These are phyloP conservation scores for Hortaea werneckii DNA, from an alignment of 2,329 filamentous ascomycete species.

Conservation along the genomic window DNA sequence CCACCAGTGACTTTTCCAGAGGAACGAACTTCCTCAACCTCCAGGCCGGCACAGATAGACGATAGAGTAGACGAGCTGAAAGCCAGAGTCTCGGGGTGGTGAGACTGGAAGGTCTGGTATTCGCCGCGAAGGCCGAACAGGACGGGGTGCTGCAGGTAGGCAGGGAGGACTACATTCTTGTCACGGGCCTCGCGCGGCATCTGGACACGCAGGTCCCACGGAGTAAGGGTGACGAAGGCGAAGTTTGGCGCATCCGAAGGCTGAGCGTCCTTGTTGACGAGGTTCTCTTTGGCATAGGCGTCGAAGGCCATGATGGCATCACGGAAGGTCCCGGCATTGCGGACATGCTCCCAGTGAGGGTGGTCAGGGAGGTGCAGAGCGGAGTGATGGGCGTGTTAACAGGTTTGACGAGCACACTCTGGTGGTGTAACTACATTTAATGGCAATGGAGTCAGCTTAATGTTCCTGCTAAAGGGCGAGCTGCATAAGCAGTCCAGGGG, in stretches of 20 bases:
- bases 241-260: slow-evolving; percentile 52
- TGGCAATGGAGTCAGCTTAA: no score
- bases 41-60: slow-evolving; percentile 95
- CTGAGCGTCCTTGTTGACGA: slow-evolving; percentile 71
- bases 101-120: slow-evolving; percentile 97
- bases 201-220: slow-evolving; percentile 96
- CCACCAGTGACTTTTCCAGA: slow-evolving; percentile 99
- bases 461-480: not conserved
- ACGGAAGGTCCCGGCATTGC: slow-evolving; percentile 91
- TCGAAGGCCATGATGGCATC: slow-evolving; percentile 95
- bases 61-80: slow-evolving; percentile 92
- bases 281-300: slow-evolving; percentile 81
- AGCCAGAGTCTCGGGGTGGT: slow-evolving; percentile 92
- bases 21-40: slow-evolving; percentile 94
- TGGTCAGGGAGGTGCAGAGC: slow-evolving; percentile 94
- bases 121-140: slow-evolving; percentile 95
- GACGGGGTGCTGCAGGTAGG: slow-evolving; percentile 93
- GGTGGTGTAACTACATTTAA: slow-evolving; percentile 65
- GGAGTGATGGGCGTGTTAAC: slow-evolving; percentile 98
- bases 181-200: slow-evolving; percentile 94
- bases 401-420: slow-evolving; percentile 94
- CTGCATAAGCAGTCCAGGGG: slow-evolving; percentile 4
- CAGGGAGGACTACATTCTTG: slow-evolving; percentile 91
- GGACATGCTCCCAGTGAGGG: slow-evolving; percentile 98
- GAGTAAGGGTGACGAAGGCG: slow-evolving; percentile 95